phyloP scores from a whole-genome alignment of 768 basidiomycete species.

The Neoboletus brunneissimus region DNA sequence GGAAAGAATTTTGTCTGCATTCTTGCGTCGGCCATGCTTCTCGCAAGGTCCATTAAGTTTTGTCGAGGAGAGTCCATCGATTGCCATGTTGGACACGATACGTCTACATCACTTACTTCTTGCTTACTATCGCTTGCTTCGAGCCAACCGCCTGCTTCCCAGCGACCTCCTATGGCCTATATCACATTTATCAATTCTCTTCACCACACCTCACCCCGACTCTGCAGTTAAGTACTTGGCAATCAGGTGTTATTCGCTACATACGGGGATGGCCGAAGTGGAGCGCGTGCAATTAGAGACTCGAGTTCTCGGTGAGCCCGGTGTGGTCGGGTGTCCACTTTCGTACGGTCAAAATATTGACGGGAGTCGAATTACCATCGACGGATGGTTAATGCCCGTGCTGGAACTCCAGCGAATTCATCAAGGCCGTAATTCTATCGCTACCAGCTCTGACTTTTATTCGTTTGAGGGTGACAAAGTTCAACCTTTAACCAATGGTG shows the following conservation, averaged over 20 bases:
- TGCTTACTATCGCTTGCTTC: conserved; percentile 77
- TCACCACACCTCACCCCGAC: conserved; percentile 56
- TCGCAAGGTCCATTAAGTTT: conserved; percentile 55
- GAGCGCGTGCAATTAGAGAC: conserved; percentile 67
- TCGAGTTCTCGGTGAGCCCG: conserved; percentile 56
- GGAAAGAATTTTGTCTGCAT: conserved; percentile 52
- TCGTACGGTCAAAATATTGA: conserved; percentile 50
- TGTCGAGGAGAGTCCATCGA: conserved; percentile 32
- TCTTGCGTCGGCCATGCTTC: conserved; percentile 44
- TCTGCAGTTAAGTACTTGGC: conserved; percentile 64
- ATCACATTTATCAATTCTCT: conserved; percentile 40
- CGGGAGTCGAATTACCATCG: conserved; percentile 45
- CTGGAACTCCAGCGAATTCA: conserved; percentile 63
- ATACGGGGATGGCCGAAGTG: conserved; percentile 74
- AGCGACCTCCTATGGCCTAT: conserved; percentile 57
- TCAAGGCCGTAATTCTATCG: conserved; percentile 46
- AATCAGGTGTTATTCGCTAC: conserved; percentile 73
- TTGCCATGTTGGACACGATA: conserved; percentile 35
- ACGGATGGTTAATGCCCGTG: conserved; percentile 82
- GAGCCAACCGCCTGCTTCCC: conserved; percentile 70
- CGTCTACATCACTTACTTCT: conserved; percentile 71
- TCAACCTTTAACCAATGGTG: conserved; percentile 39
- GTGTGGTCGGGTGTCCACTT: conserved; percentile 61
- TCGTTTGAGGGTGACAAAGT: conserved; percentile 31
- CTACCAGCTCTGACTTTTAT: conserved; percentile 48